Conservation (phyloP, 2,329 filamentous ascomycete species). For the Sclerotinia minor region DNA sequence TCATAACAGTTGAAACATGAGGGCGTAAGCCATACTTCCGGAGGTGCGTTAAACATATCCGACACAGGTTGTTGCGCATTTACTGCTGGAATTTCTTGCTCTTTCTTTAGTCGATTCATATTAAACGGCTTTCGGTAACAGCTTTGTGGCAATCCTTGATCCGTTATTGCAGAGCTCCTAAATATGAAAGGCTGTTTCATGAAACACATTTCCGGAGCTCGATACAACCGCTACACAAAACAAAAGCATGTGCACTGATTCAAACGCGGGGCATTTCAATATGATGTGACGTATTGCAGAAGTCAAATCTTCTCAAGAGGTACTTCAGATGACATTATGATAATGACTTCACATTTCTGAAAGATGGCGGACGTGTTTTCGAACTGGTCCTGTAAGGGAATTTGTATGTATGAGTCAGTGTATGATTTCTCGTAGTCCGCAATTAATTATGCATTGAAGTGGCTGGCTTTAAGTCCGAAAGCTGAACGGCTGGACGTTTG, state of each 20-base stretch:
- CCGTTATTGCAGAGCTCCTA: not conserved
- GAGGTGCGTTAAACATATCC: not conserved
- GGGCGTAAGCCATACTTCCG: not conserved
- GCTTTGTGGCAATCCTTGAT: not conserved
- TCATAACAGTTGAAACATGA: not conserved
- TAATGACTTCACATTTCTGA: not conserved
- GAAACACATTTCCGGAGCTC: not conserved
- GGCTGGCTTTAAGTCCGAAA: not conserved
- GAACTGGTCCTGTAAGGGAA: not conserved
- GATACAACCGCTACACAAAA: not conserved
- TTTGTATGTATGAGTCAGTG: not conserved
- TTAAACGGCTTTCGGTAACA: not conserved
- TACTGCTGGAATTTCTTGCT: not conserved
- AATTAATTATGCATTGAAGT: conserved; percentile 7
- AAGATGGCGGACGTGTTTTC: not conserved
- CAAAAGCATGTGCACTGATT: conserved; percentile 1
- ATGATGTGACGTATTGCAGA: not conserved
- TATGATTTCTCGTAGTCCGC: not conserved
- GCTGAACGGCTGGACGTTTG: not conserved
- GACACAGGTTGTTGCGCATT: not conserved
- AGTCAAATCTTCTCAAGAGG: not conserved
- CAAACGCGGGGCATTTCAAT: not conserved
- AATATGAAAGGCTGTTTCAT: not conserved
- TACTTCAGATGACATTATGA: not conserved
- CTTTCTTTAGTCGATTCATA: not conserved